Evolutionary conservation across 768 basidiomycete genomes (phyloP), one percentile per base, ranked within the genome.

Genomic region (Leucocoprinus sp.): DNA sequence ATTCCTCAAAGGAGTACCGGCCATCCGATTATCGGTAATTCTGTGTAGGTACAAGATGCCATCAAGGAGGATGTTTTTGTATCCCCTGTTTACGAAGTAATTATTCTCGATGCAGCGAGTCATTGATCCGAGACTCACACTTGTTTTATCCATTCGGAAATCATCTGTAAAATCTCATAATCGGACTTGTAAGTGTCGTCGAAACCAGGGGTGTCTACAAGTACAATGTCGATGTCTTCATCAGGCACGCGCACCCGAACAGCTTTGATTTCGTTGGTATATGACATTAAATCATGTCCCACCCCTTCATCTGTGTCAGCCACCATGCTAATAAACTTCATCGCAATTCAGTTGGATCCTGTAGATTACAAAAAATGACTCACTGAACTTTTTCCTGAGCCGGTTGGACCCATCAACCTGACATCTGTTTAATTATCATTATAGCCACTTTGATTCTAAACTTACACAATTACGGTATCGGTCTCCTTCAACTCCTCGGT

Each of bases 241-340:
- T 23, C 33, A n/a, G 38, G 46, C 12, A 42, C 23, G 3, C 9
- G 46, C 21, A 47, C 46, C 8, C 39, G 37, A 15, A 47, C 33
- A 22, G 27, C 37, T 9, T 26, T 37, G 11, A 67, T 58, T 46
- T 64, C 47, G 5, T 58, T 55, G 26, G 65, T 67, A 45, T 61
- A 64, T 37, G 66, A 68, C 34, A 64, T 59, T 40, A 67, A 41
- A 17, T 60, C 54, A 19, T 58, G 51, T 6, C 65, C 60, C 31
- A 62, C 59, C 26, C 60, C 56, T 28, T 60, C 53, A 39, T 48
- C 35, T 1, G 58, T 59, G 0, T 61, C 65, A n/a, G 62, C 62
- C 14, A 58, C 60, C 4, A 49, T 40, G 50, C 68, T 67, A 51
- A 67, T 61, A 51, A 67, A 65, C 65, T 67, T 27, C 17, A 37